Base-by-base conservation (phyloP, 352 stramenopile species). In the Phytophthora agathidicida region DNA sequence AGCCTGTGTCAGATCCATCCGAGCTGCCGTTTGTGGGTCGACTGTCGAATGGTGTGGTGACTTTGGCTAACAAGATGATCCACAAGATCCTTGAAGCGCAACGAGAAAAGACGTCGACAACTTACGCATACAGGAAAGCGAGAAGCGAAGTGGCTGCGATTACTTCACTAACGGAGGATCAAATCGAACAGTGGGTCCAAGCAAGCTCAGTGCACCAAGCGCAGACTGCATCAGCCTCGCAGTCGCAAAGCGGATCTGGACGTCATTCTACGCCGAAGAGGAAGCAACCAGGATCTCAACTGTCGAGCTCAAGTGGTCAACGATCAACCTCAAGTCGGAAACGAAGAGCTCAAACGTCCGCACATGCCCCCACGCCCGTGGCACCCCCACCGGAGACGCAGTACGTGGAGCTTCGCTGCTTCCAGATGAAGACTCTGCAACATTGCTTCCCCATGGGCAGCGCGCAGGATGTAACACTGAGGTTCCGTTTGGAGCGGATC, bases 111-210 rank as follows among this genome's bases (percentile, higher is more conserved):
- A 73, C 72, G 7, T 71, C 72, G 43, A 84, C 61, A 4, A 13
- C 64, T 2, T 77, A 81, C 11, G 43, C 70, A 22, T 68, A 77
- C 32, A 72, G 77, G 16, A 88, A 88, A 62, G 75, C 82, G 10
- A 79, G 83, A 22, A 59, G 65, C 4, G 73, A 91, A 43, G 38
- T 91, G 11, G 57, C 68, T 6, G 81, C 76, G 5, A 72, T 91
- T 42, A 86, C 83, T 2, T 86, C 73, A 8, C 58, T 93, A 2
- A 76, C 61, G 3, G 77, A 88, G 13, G 56, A 75, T 6, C 64
- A 91, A 17, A 63, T 91, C 7, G 81, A 93, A 38, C 68, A 86
- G 39, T 93, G 83, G 83, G 71, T 91, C 49, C 72, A 80, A 55
- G 42, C 66, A 10, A 75, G 62, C 17, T 48, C 55, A n/a, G 46